Conservation (phyloP, 2,329 filamentous ascomycete species). For the Seiridium cupressi region DNA sequence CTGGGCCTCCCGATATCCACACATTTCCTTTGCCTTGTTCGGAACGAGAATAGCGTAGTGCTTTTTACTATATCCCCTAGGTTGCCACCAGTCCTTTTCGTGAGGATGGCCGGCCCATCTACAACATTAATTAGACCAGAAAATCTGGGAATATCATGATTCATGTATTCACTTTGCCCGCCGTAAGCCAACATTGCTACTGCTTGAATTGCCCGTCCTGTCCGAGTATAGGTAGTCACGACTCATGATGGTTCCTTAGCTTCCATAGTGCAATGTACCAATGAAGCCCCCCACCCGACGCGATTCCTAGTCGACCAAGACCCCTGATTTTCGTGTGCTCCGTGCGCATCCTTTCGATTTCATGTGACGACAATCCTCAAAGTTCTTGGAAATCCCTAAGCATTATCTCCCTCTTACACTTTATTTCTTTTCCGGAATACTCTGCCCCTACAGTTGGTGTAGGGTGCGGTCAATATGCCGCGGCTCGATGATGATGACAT, state of each 20-base stretch:
- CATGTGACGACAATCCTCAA: no score
- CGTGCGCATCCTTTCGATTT: no score
- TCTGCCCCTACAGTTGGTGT: no score
- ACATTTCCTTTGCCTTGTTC: no score
- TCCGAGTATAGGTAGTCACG: not conserved
- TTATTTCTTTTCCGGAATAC: no score
- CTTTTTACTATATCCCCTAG: not conserved
- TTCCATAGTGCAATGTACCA: not conserved
- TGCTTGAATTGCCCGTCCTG: no score
- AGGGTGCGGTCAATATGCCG: not conserved
- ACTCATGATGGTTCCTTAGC: not conserved
- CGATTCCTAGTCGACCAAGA: no score
- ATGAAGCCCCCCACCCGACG: not conserved
- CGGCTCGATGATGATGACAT: constrained; percentile 23
- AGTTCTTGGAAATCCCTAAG: no score
- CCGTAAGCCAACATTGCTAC: no score
- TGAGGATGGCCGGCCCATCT: not conserved
- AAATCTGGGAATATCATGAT: not conserved
- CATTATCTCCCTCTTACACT: no score
- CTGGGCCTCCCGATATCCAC: no score
- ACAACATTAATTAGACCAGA: not conserved
- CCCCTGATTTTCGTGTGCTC: no score
- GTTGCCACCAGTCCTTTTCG: not conserved
- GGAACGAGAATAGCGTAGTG: not conserved
- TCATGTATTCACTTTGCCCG: not conserved